Conservation (phyloP, 83 land plant genomes). For the Isoetes engelmannii region DNA sequence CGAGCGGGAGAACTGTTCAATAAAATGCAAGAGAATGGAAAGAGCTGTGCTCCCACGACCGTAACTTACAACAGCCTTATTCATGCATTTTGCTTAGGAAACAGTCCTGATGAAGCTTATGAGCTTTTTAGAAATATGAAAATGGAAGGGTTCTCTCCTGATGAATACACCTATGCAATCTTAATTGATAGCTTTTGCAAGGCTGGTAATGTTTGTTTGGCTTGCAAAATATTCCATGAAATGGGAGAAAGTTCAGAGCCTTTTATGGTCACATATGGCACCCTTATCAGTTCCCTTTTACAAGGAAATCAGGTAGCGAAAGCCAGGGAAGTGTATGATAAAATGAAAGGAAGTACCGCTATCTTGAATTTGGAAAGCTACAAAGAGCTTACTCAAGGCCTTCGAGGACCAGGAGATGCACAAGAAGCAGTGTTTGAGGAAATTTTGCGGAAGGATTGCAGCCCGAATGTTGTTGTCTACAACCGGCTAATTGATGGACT, state of each 20-base stretch:
- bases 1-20: constrained; percentile 54
- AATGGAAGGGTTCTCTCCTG: constrained; percentile 45
- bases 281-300: too few relatives aligned
- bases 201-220: constrained; percentile 39
- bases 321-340: too few relatives aligned
- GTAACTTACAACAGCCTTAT: constrained; percentile 58
- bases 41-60: constrained; percentile 40
- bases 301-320: too few relatives aligned
- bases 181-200: constrained; percentile 61
- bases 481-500: constrained; percentile 55
- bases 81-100: constrained; percentile 53
- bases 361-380: too few relatives aligned
- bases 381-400: too few relatives aligned
- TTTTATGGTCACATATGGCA: too few relatives aligned
- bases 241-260: too few relatives aligned
- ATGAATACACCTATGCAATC: constrained; percentile 49
- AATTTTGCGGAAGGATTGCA: constrained; percentile 46
- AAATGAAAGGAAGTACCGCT: too few relatives aligned
- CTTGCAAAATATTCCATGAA: too few relatives aligned
- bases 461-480: constrained; percentile 52
- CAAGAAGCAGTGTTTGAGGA: constrained; percentile 47
- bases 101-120: constrained; percentile 62
- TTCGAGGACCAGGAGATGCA: background rate
- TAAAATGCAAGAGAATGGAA: constrained; percentile 52
- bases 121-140: constrained; percentile 69